Base-by-base conservation (phyloP, 2,329 filamentous ascomycete species). In the Botrytis aclada region DNA sequence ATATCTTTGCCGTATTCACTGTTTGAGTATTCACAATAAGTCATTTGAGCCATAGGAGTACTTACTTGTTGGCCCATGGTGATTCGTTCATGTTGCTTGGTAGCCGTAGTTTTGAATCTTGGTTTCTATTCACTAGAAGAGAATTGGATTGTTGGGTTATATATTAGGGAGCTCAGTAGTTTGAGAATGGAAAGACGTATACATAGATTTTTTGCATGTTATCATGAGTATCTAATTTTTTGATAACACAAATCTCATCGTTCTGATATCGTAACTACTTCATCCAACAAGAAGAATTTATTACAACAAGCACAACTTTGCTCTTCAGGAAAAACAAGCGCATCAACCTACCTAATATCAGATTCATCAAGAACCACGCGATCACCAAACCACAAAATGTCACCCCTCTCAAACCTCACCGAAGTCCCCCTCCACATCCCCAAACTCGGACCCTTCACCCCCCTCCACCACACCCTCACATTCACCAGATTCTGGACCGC, bases 151-250 rank as follows among this genome's bases (percentile, higher is more conserved):
- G 5, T 22, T 18, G 16, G 7, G 3, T 20, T 22, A 20, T 45
- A 45, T 20, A 7, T 45, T 22, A 4, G 37, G 9, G 5, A 37
- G 37, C 9, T 37, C 37, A n/a, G n/a, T n/a, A n/a, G n/a, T n/a
- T n/a, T n/a, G n/a, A 20, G 47, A 0, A 54, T n/a, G 22, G 8
- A 4, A 10, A 47, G 45, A 51, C 25, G 45, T 9, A 1, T 25
- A 25, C 14, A 4, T 12, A 22, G 0, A 22, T 4, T 2, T 9
- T 22, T 45, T 9, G 18, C 1, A 22, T 9, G 0, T 45, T 45
- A 4, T 1, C 3, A 1, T 22, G 1, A 25, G 22, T 29, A 14
- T 54, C 47, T 54, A 7, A 7, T 2, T 16, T 6, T 54, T 54
- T 54, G 25, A 25, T 16, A 29, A n/a, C n/a, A n/a, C 5, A 54